Evolutionary conservation across 148 eudicot genomes (phyloP).

Genomic region (Chenopodium suecicum): DNA sequence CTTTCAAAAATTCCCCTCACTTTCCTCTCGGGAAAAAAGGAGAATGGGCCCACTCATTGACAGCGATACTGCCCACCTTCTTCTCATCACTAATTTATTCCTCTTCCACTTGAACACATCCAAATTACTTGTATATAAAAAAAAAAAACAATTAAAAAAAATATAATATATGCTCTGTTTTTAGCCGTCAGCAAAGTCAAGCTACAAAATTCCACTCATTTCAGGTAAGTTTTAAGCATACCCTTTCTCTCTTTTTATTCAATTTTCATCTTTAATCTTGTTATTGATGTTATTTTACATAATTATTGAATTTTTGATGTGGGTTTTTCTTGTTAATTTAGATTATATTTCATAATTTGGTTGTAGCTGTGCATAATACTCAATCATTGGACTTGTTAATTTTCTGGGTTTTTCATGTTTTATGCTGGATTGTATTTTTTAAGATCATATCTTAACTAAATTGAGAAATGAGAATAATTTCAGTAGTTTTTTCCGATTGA

Average conservation of each 20-base stretch:
- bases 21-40: background rate
- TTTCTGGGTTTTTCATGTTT: background rate
- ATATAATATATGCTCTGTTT: background rate
- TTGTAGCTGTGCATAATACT: background rate
- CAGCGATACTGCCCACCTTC: background rate
- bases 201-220: background rate
- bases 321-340: background rate
- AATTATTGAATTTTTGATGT: background rate
- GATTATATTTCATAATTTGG: background rate
- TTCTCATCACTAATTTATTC: slow-evolving; percentile 1
- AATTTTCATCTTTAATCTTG: slow-evolving; percentile 1
- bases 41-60: background rate
- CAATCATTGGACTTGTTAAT: background rate
- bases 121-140: background rate
- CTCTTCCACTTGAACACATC: background rate
- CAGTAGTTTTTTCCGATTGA: background rate
- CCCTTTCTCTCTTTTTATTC: background rate
- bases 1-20: slow-evolving; percentile 11
- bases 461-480: no score
- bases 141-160: background rate
- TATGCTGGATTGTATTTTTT: background rate
- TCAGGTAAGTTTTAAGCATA: slow-evolving; percentile 13
- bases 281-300: slow-evolving; percentile 5
- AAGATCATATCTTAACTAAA: background rate
- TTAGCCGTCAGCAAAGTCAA: slow-evolving; percentile 10